phyloP scores from a whole-genome alignment of 176 grass and related monocot genomes.

The Triticum timopheevii region DNA sequence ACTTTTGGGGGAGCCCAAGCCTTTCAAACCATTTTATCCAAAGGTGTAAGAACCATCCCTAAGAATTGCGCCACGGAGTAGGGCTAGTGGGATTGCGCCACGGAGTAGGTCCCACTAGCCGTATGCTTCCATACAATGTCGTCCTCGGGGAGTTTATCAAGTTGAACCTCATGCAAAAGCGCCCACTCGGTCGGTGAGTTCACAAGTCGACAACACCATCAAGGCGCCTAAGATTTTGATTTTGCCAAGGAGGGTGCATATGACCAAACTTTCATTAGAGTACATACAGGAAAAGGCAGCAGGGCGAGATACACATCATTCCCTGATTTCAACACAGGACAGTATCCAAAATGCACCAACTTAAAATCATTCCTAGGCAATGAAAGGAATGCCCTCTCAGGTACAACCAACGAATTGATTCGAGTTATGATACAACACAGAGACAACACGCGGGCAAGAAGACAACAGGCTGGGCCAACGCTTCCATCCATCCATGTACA shows the following conservation, averaged over 20 bases:
- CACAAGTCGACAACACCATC: too few relatives aligned
- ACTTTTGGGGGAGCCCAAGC: too few relatives aligned
- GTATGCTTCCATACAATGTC: too few relatives aligned
- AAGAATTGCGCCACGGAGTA: too few relatives aligned
- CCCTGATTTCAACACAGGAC: neutral
- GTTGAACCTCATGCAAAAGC: too few relatives aligned
- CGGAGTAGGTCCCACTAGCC: too few relatives aligned
- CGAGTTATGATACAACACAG: slow-evolving; percentile 23
- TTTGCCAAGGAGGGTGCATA: neutral
- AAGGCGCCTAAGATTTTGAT: too few relatives aligned
- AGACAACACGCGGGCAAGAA: neutral
- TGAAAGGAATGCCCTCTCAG: neutral
- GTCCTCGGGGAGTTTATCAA: too few relatives aligned
- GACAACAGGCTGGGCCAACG: neutral
- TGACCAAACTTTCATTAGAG: neutral
- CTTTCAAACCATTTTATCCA: too few relatives aligned
- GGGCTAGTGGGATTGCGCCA: too few relatives aligned
- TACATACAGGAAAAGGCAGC: neutral
- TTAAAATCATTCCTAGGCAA: slow-evolving; percentile 2
- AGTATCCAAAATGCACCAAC: neutral
- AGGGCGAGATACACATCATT: slow-evolving; percentile 6
- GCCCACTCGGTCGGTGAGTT: too few relatives aligned
- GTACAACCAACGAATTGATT: slow-evolving; percentile 4
- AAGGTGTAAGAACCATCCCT: too few relatives aligned
- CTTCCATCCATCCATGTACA: slow-evolving; percentile 22